Conservation (phyloP, 306 rosid genomes). For the Vigna mungo region DNA sequence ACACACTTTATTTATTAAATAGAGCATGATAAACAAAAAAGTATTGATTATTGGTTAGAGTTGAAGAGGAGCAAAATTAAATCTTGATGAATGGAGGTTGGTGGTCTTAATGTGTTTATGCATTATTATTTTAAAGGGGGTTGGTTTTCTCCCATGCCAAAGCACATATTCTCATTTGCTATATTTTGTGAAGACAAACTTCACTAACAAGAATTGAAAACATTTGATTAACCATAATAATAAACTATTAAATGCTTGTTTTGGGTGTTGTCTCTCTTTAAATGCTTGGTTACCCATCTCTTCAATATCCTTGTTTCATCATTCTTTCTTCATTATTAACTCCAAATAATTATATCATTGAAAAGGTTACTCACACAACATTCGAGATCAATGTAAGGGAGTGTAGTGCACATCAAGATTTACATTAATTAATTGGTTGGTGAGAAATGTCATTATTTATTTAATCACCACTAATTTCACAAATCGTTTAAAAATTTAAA, state of each 20-base stretch:
- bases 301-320: neutral
- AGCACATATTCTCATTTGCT: conserved; percentile 39
- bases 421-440: conserved; percentile 11
- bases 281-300: conserved; percentile 7
- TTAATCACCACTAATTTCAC: conserved; percentile 10
- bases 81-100: conserved; percentile 21
- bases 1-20: too few relatives aligned
- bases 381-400: conserved; percentile 16
- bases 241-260: conserved; percentile 10
- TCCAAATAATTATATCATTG: neutral
- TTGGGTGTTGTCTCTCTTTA: conserved; percentile 1
- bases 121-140: conserved; percentile 26
- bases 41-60: neutral
- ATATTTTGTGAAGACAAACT: conserved; percentile 34
- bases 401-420: neutral
- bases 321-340: conserved; percentile 5
- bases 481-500: neutral
- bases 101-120: conserved; percentile 13
- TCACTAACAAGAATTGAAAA: conserved; percentile 26
- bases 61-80: conserved; percentile 20
- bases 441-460: neutral
- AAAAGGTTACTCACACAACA: conserved; percentile 22
- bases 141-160: conserved; percentile 36
- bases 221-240: conserved; percentile 11
- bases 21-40: too few relatives aligned